Evolutionary conservation across 805 yeast species (phyloP).

Genomic region (Candida insectalens): DNA sequence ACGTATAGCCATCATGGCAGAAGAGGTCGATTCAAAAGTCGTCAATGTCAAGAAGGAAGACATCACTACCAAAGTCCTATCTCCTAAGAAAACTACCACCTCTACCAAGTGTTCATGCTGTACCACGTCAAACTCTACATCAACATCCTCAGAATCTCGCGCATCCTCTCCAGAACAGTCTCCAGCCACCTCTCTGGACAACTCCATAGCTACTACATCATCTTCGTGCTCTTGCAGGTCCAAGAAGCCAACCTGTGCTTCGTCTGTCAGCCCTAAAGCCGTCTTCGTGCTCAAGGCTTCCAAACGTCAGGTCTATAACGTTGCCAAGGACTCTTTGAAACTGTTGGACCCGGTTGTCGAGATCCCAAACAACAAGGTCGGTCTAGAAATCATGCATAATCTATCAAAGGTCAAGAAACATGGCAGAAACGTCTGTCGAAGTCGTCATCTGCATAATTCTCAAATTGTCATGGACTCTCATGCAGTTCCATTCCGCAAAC

Average conservation of each 20-base stretch:
- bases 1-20: conserved; percentile 51
- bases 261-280: conserved; percentile 7
- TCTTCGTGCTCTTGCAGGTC: conserved; percentile 1
- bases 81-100: background rate
- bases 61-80: background rate
- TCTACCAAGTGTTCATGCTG: conserved; percentile 1
- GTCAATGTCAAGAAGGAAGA: background rate
- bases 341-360: conserved; percentile 25
- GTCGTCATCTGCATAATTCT: conserved; percentile 1
- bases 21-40: conserved; percentile 12
- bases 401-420: conserved; percentile 12
- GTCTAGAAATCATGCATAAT: conserved; percentile 20
- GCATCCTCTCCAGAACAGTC: background rate
- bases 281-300: conserved; percentile 26
- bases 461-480: conserved; percentile 1
- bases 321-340: conserved; percentile 23
- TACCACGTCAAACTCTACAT: background rate
- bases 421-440: conserved; percentile 10
- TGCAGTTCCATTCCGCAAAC: background rate
- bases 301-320: conserved; percentile 26
- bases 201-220: background rate
- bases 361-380: conserved; percentile 23
- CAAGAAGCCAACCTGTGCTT: background rate
- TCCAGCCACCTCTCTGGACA: background rate
- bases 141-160: background rate